Conservation (phyloP, 805 yeast genomes). For the Candida tammaniensis region DNA sequence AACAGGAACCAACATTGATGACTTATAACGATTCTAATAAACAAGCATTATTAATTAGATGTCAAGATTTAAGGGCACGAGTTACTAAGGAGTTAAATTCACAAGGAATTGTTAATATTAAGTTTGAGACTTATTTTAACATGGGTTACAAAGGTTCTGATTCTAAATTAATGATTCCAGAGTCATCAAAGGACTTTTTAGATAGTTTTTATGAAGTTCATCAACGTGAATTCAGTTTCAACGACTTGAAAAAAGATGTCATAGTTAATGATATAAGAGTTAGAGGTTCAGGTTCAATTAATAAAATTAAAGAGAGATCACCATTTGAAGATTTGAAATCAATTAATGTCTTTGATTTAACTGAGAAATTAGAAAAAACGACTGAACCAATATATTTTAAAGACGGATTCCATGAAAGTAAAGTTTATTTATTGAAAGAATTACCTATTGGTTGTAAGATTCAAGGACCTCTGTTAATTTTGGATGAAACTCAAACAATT, state of each 20-base stretch:
- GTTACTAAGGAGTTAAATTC: slow-evolving; percentile 11
- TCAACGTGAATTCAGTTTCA: slow-evolving; percentile 71
- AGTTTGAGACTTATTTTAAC: slow-evolving; percentile 15
- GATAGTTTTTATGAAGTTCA: slow-evolving; percentile 54
- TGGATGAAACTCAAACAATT: slow-evolving; percentile 80
- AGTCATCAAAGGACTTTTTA: slow-evolving; percentile 27
- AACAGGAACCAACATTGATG: slow-evolving; percentile 67
- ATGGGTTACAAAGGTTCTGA: slow-evolving; percentile 25
- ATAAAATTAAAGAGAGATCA: slow-evolving; percentile 43
- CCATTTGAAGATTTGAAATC: slow-evolving; percentile 38
- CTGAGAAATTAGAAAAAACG: slow-evolving; percentile 1
- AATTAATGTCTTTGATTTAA: slow-evolving; percentile 3
- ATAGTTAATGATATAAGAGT: slow-evolving; percentile 73
- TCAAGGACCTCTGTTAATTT: slow-evolving; percentile 71
- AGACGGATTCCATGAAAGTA: slow-evolving; percentile 46
- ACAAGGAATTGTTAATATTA: slow-evolving; percentile 14
- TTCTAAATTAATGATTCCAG: slow-evolving; percentile 23
- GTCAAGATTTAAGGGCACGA: slow-evolving; percentile 12
- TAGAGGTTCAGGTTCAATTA: slow-evolving; percentile 62
- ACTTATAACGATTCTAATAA: slow-evolving; percentile 26
- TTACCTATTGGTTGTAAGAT: slow-evolving; percentile 52
- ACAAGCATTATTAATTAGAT: slow-evolving; percentile 16
- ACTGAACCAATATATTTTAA: slow-evolving; percentile 51
- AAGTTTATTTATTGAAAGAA: slow-evolving; percentile 48
- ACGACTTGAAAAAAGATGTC: slow-evolving; percentile 50